Evolutionary conservation across 176 grass and related monocot genomes (phyloP), one percentile per base, ranked within the genome.

Genomic region (Phragmites australis): DNA sequence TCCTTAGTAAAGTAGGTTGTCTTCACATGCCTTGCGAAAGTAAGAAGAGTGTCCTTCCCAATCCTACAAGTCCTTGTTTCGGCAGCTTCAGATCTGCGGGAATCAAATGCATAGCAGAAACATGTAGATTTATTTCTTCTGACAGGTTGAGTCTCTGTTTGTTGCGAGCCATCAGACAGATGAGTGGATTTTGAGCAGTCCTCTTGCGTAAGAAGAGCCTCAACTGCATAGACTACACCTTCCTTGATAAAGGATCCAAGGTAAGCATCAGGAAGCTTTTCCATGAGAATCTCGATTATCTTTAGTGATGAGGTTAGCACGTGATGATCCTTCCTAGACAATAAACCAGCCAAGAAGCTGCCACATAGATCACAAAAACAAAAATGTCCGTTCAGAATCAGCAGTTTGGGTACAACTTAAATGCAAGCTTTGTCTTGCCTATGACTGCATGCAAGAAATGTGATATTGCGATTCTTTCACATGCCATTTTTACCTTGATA

Each of bases 321-420:
- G 86, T 99, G 96, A 70, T 86, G 86, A 89, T 99, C 90, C 90
- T 94, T 99, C 73, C 91, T 85, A 57, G 86, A 82, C 58, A 99
- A 95, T 73, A 95, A 87, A 77, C 90, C 87, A 80, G 96, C 90
- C 89, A 99, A 95, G 84, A 99, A 93, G 84, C 96, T 99, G 88
- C 39, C 52, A 79, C 25, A 85, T 26, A 83, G n/a, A 89, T 76
- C 62, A 89, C 49, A 88, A 48, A 87, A 50, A 65, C 21, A 88
- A 13, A 50, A 72, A 76, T 45, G 23, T 30, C 49, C 62, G 51
- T 81, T 73, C 37, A 82, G 46, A 74, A 68, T 74, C 68, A 63
- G 51, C 10, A 37, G 11, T 34, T 80, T 40, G 29, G 31, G 26
- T 27, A 69, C 23, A 58, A 64, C 12, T 43, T 25, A 39, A 39